Evolutionary conservation across 352 stramenopile species (phyloP), one percentile per base, ranked within the genome.

Genomic region (Pythium apleroticum): DNA sequence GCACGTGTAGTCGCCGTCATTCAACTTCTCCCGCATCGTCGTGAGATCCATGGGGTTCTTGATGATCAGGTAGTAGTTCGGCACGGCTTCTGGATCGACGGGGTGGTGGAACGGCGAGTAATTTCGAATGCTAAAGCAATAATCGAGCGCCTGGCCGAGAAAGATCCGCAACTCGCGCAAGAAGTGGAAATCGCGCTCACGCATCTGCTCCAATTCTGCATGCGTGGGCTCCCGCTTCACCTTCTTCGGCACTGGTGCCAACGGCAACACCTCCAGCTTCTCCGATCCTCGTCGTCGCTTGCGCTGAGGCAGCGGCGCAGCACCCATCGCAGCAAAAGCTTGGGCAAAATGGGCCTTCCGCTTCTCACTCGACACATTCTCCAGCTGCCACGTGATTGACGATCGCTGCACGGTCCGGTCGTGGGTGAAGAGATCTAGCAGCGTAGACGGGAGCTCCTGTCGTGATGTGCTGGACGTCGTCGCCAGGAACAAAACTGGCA

Each of bases 1-100:
- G 30, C 83, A 95, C 9, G 77, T 90, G 71, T 97, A 97, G 58
- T 96, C 87, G 28, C 89, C 75, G 22, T 96, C 86, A 57, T 97
- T 93, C 9, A 97, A 67, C 65, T 95, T 96, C 49, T 91, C 84
- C 6, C 84, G 87, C 80, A 98, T 98, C 19, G 76, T 89, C 43
- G 77, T 89, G 45, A 98, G 62, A 65, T 95, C 88, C 87, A 97
- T 97, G 15, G 90, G 90, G 5, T 76, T 52, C 58, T 87, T 85
- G 53, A 97, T 89, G 60, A 97, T 93, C 46, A 92, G 46, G 56
- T 97, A 94, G 65, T 97, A 97, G 41, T 96, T 89, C 3, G 89
- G 89, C 5, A 97, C 90, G 22, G 77, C 81, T 27, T 83, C 72
- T 14, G 73, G 71, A 41, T 97, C 85, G 49, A 97, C 87, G 0